These are phyloP conservation scores for Blastomyces gilchristii DNA, from an alignment of 2,329 filamentous ascomycete genomes.

Conservation along the genomic window DNA sequence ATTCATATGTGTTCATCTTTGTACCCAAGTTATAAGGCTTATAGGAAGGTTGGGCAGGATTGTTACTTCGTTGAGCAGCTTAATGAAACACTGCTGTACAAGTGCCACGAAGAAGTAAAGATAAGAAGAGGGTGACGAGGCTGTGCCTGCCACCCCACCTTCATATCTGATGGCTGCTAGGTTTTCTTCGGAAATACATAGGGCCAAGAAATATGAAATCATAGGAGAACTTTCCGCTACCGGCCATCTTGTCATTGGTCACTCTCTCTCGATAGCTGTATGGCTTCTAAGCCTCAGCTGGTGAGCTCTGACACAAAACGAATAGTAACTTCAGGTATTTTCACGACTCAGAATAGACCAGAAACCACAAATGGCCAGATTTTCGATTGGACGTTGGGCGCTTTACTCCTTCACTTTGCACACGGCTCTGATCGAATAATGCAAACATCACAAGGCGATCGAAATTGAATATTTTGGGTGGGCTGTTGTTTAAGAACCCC, in stretches of 20 bases:
- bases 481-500: neutral
- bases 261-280: neutral
- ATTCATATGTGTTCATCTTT: neutral
- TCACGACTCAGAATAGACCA: neutral
- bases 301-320: neutral
- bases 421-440: neutral
- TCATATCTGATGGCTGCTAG: neutral
- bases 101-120: neutral
- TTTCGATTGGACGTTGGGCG: neutral
- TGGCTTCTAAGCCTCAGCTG: neutral
- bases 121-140: neutral
- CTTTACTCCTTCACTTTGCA: neutral
- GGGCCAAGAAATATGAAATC: neutral
- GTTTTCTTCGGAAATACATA: neutral
- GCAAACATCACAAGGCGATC: neutral
- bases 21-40: constrained; percentile 2
- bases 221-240: neutral
- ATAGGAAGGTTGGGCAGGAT: neutral
- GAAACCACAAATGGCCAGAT: neutral
- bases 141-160: neutral
- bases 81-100: neutral
- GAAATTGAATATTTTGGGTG: neutral
- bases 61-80: neutral
- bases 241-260: neutral
- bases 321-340: neutral